Percentiles rank a stretch among this genome's conserved stretches.
Evolutionary conservation across 179 eudicot species (phyloP).

Genomic region (Spinacia oleracea): DNA sequence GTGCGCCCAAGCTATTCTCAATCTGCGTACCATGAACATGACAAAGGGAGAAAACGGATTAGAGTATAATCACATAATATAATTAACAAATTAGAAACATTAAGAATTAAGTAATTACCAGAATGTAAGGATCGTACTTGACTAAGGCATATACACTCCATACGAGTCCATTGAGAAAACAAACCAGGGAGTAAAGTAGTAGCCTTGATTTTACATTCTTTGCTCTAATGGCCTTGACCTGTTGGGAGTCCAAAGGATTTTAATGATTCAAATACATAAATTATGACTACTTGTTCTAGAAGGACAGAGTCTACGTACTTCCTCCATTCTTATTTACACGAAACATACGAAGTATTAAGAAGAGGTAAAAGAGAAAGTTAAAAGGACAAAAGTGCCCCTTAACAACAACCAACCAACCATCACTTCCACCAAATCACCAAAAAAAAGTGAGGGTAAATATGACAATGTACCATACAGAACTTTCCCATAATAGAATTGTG

Average conservation of each 20-base stretch:
- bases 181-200: conserved; percentile 34
- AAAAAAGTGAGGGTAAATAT: too few relatives aligned
- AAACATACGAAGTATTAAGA: too few relatives aligned
- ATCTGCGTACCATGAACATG: conserved; percentile 19
- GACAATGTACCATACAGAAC: too few relatives aligned
- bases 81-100: background rate
- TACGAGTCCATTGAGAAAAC: conserved; percentile 38
- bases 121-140: conserved; percentile 42
- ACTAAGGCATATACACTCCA: conserved; percentile 55
- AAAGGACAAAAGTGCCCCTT: too few relatives aligned
- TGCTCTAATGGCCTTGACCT: conserved; percentile 40
- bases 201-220: conserved; percentile 57
- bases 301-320: too few relatives aligned
- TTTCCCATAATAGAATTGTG: too few relatives aligned
- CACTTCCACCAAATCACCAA: too few relatives aligned
- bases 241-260: background rate
- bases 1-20: conserved; percentile 41
- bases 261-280: background rate
- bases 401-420: too few relatives aligned
- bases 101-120: conserved; percentile 27
- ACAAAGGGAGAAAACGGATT: background rate
- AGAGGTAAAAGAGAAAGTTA: too few relatives aligned
- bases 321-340: too few relatives aligned
- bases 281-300: background rate
- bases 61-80: background rate